Conservation (phyloP, 1,139 yeast species). For the Debaryomycetaceae sp. region DNA sequence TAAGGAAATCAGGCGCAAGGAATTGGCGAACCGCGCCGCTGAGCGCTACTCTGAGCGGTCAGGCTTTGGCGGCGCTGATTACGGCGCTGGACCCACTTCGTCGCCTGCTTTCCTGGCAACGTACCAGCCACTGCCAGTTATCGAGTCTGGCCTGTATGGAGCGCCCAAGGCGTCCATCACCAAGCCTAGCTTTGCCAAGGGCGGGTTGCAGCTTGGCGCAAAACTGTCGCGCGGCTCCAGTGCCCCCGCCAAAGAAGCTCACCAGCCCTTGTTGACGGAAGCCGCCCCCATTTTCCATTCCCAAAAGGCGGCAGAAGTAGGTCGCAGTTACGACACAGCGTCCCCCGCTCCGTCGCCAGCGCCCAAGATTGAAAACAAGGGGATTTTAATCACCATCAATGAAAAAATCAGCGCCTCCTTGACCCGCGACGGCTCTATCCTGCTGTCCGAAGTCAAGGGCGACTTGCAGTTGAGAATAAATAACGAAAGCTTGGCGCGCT, state of each 20-base stretch:
- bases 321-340: conserved; percentile 11
- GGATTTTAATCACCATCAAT: conserved; percentile 65
- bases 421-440: conserved; percentile 73
- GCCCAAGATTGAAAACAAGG: conserved; percentile 47
- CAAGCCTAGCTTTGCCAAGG: conserved; percentile 36
- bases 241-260: conserved; percentile 21
- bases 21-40: conserved; percentile 52
- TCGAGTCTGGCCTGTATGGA: conserved; percentile 8
- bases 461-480: conserved; percentile 82
- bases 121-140: conserved; percentile 24
- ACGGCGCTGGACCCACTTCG: conserved; percentile 15
- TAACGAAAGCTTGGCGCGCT: conserved; percentile 53
- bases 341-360: conserved; percentile 16
- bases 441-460: conserved; percentile 77
- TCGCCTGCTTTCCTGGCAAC: conserved; percentile 20
- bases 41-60: conserved; percentile 12
- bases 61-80: conserved; percentile 6
- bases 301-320: conserved; percentile 5
- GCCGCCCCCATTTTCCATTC: conserved; percentile 15
- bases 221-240: conserved; percentile 22
- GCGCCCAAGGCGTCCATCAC: conserved; percentile 2
- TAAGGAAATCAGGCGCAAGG: conserved; percentile 85
- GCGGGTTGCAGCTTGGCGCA: conserved; percentile 77
- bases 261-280: conserved; percentile 33
- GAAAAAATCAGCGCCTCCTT: conserved; percentile 74